Evolutionary conservation across 2,329 filamentous ascomycete species (phyloP), one percentile per base, ranked within the genome.

Genomic region (Dothistroma septosporum): DNA sequence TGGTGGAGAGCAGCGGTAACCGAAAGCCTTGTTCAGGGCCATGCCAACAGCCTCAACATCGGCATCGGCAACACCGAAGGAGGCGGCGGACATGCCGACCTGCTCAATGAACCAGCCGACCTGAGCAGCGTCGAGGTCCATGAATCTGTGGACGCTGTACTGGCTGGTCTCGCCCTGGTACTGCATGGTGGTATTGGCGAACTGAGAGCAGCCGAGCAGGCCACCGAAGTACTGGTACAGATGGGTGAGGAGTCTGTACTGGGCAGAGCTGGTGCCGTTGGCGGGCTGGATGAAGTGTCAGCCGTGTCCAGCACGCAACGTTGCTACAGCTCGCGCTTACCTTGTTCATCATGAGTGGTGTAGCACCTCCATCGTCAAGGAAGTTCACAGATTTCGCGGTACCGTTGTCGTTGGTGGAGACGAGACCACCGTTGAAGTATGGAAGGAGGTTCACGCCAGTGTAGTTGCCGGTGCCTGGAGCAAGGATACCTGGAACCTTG

Each of bases 141-240:
- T 87, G 76, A 64, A 76, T 70, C 82, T 82, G 76, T 86, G 83
- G 0, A 82, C 79, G 50, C 80, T 68, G 73, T 82, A 83, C 78
- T 81, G 79, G 64, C 76, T 80, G 0, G 74, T 68, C 10, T 74
- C 64, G 53, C 78, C 82, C 11, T 57, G 63, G 72, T 86, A 87
- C 31, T 79, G 77, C 70, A 82, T 85, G 22, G 76, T 81, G 12
- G 75, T 59, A 73, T 76, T 78, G 57, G 80, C 80, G 70, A 82
- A 79, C 69, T 74, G 63, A 56, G 79, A 78, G 76, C 84, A 87
- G 66, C 81, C 82, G 46, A 86, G 78, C 22, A 87, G 77, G 24
- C 76, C 76, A 55, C 83, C 84, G 69, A 87, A 87, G 77, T 82
- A 87, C 65, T 82, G 73, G 75, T 87, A 87, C 41, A 87, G 75